Evolutionary conservation across 1,139 yeast genomes (phyloP), one percentile per base, ranked within the genome.

Genomic region (Torulaspora globosa): DNA sequence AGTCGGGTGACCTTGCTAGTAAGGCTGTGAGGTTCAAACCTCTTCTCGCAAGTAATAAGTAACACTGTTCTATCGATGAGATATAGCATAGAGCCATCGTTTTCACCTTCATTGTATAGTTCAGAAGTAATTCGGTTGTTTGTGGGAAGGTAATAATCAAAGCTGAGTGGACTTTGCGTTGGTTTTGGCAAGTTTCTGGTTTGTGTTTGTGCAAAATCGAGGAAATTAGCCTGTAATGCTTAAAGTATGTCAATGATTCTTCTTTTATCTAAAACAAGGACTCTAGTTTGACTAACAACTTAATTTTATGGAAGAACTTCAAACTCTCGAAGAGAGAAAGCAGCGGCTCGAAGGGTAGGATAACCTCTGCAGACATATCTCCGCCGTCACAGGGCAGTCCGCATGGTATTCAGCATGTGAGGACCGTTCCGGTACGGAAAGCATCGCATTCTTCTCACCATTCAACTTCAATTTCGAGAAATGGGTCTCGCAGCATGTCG

Each of bases 361-460:
- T 62, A 23, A 60, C 64, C 3, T 62, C 66, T 16, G 61, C 65
- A 14, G 65, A 62, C 39, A 62, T 62, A 15, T 61, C 66, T 18
- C 53, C 60, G 1, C 65, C 66, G 3, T 55, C 65, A 8, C 53
- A 52, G 33, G 57, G 53, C 12, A 49, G 46, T 11, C 31, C 55
- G 9, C 52, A 49, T 35, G 51, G 45, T 5, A 47, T 48, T 5
- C 52, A 52, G 12, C 56, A 55, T 34, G 48, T 54, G 36, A 59
- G 54, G 34, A 55, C 58, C 6, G 50, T 54, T 7, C 57, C 63
- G 5, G 49, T 52, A 5, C 49, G 54, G 24, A 47, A 46, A 12
- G 47, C 56, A 4, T 49, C 55, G 14, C 51, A 50, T 10, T 47
- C 56, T 16, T 49, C 52, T n/a, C 41, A 27, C 38, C 47, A 44